Evolutionary conservation across 139 green algal species (phyloP).

Genomic region (Monoraphidium neglectum): DNA sequence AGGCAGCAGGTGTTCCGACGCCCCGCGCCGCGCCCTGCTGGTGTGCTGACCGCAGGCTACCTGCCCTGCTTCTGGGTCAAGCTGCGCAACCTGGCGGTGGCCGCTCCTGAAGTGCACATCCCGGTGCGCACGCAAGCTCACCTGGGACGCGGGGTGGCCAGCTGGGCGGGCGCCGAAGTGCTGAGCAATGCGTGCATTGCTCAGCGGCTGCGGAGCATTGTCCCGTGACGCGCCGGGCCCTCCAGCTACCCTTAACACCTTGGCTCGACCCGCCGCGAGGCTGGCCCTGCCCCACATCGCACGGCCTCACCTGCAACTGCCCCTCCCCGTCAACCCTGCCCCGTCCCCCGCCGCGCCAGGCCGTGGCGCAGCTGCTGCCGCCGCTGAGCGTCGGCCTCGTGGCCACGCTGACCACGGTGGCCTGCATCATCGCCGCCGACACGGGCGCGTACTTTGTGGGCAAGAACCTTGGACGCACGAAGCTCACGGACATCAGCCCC

Average conservation of each 20-base stretch:
- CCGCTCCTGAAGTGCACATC: conserved; percentile 38
- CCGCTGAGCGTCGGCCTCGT: conserved; percentile 79
- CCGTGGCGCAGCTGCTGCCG: conserved; percentile 46
- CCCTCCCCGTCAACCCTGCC: neutral
- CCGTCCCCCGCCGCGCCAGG: conserved; percentile 10
- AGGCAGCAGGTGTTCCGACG: too few relatives aligned
- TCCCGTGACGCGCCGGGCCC: neutral
- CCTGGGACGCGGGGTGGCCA: neutral
- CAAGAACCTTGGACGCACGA: conserved; percentile 77
- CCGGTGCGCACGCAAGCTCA: conserved; percentile 10
- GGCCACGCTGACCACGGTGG: conserved; percentile 76
- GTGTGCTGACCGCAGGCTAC: conserved; percentile 67
- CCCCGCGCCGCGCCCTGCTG: neutral
- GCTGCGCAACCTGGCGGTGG: conserved; percentile 67
- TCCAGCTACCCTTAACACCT: neutral
- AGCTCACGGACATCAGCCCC: conserved; percentile 83
- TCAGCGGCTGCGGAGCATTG: neutral
- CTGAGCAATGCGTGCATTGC: neutral
- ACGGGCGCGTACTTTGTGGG: conserved; percentile 88
- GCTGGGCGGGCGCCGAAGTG: neutral
- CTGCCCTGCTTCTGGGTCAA: conserved; percentile 95
- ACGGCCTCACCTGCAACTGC: neutral
- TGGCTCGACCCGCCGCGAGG: neutral
- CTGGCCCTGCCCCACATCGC: neutral
- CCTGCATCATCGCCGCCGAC: conserved; percentile 88